Percentiles rank a stretch among this genome's conserved stretches.
Evolutionary conservation across 1,284 basidiomycete species (phyloP).

Genomic region (Leucoagaricus sp.): DNA sequence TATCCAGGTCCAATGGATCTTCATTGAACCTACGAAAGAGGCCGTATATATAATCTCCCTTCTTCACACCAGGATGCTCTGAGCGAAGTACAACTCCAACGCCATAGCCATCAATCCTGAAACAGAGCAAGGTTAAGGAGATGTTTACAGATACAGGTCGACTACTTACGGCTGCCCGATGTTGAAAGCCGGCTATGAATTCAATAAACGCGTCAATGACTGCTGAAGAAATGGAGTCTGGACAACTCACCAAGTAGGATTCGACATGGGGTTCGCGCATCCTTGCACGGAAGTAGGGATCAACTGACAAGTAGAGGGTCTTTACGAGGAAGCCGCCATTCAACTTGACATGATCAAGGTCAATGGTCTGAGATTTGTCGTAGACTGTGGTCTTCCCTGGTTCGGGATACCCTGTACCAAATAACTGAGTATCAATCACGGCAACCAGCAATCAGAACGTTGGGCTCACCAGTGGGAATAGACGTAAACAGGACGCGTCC

Average conservation of each 20-base stretch:
- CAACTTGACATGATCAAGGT: constrained; percentile 47
- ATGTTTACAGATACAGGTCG: not conserved
- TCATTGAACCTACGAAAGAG: constrained; percentile 24
- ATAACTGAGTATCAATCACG: constrained; percentile 51
- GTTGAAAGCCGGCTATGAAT: constrained; percentile 4
- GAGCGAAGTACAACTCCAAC: constrained; percentile 47
- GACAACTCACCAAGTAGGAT: constrained; percentile 28
- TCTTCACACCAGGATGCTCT: constrained; percentile 37
- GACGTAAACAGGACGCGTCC: constrained; percentile 34
- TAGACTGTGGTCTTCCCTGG: constrained; percentile 50
- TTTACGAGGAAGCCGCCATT: constrained; percentile 56
- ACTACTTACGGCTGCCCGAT: constrained; percentile 7
- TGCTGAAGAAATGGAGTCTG: constrained; percentile 13
- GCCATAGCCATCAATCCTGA: constrained; percentile 35
- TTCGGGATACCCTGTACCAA: constrained; percentile 35
- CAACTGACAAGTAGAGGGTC: constrained; percentile 45
- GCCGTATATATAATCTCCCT: constrained; percentile 47
- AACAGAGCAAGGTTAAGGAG: not conserved
- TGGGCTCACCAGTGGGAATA: constrained; percentile 26
- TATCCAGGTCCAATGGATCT: not conserved
- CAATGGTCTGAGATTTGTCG: constrained; percentile 48
- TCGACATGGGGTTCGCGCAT: constrained; percentile 34
- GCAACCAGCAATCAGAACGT: not conserved
- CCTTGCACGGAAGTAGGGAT: constrained; percentile 47
- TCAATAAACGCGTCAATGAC: constrained; percentile 18